Conservation (phyloP, 345 rosid species). For the Populus tremula region DNA sequence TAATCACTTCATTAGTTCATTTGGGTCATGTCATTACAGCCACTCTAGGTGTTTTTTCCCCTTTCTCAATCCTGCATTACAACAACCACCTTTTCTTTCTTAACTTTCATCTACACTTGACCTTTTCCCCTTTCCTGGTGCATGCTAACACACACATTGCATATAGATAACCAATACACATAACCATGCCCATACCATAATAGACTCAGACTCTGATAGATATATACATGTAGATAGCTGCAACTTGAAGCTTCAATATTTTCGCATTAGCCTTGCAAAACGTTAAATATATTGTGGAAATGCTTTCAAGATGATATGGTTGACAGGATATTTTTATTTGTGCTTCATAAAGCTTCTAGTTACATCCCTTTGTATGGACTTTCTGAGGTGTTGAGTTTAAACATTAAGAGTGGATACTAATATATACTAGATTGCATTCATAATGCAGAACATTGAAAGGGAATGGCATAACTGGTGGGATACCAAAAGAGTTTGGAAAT, state of each 20-base stretch:
- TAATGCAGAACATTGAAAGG: conserved; percentile 78
- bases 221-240: neutral
- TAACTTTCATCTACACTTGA: neutral
- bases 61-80: neutral
- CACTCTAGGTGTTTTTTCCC: neutral
- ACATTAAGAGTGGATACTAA: neutral
- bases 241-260: neutral
- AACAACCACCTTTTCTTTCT: neutral
- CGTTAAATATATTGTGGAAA: neutral
- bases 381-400: neutral
- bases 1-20: neutral
- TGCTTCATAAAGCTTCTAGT: neutral
- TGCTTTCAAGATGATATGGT: neutral
- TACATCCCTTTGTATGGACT: neutral
- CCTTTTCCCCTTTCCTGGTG: neutral
- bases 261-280: neutral
- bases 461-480: conserved; percentile 77
- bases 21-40: neutral
- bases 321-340: neutral
- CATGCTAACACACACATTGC: neutral
- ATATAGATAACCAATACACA: neutral
- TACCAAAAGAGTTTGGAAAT: conserved; percentile 87
- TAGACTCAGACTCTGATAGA: neutral
- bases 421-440: conserved; percentile 11
- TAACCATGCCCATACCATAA: neutral